phyloP scores from a whole-genome alignment of 1,284 basidiomycete genomes.

The Cerrena zonata region DNA sequence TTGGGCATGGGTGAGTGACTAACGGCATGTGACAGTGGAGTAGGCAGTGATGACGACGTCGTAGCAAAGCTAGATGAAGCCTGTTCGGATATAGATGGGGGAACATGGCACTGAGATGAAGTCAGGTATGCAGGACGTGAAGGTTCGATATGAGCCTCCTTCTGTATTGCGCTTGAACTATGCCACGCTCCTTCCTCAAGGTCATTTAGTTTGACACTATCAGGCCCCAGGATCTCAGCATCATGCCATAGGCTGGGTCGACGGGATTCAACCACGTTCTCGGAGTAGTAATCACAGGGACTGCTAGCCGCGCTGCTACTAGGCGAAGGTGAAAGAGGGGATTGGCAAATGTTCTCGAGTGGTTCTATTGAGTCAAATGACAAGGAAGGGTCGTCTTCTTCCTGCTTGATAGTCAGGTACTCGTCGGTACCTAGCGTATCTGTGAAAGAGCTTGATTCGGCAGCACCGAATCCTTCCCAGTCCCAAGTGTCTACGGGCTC shows the following conservation, averaged over 20 bases:
- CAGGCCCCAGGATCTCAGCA: conserved; percentile 44
- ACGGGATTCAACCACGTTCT: conserved; percentile 8
- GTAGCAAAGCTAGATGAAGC: background rate
- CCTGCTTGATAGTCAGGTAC: conserved; percentile 27
- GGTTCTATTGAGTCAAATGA: conserved; percentile 14
- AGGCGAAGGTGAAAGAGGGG: conserved; percentile 16
- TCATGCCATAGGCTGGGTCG: conserved; percentile 37
- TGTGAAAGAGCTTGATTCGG: background rate
- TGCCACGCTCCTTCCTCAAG: conserved; percentile 39
- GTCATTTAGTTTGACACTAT: conserved; percentile 40
- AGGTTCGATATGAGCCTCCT: background rate
- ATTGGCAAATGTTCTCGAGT: conserved; percentile 11
- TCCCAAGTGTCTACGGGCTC: conserved; percentile 46
- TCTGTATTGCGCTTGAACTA: background rate
- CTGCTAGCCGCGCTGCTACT: conserved; percentile 9
- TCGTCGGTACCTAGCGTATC: conserved; percentile 1
- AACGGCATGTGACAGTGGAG: background rate
- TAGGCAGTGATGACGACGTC: background rate
- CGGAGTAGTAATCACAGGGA: background rate
- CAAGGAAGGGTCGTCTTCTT: conserved; percentile 24
- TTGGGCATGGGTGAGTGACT: background rate
- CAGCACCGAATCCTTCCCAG: conserved; percentile 24
- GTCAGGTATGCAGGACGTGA: background rate
- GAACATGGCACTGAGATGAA: background rate
- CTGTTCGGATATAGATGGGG: background rate